Base-by-base conservation (phyloP, 179 eudicot species). In the Amaranthus tricolor region DNA sequence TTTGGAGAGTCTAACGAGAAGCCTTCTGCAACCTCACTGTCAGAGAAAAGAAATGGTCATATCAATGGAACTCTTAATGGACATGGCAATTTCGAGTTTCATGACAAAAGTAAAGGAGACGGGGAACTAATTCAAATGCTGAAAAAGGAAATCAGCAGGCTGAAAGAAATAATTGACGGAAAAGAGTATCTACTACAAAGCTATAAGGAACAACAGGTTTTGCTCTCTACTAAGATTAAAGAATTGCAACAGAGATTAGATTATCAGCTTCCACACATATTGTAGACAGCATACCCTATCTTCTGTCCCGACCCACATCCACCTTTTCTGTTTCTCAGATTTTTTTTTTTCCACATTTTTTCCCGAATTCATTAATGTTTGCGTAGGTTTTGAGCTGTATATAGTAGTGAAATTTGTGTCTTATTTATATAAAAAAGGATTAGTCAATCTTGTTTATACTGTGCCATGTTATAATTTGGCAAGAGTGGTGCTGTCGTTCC, bases 161-260 rank as follows among this genome's bases (percentile, higher is more conserved):
- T 94, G 79, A 94, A 84, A 81, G 97, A 94, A 76, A 85, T 94
- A 76, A 83, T 90, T 24, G 89, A 90, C 62, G 98, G 97, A 54
- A 94, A 92, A 70, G 96, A 95, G 44, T 95, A 84, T 76, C 81
- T 95, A 62, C 72, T 90, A 65, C 91, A 88, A 79, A 90, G 84
- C 80, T 94, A 89, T 88, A 94, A 94, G 89, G 96, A 90, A 83
- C 91, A 94, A 83, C 92, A 90, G 71, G 50, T 82, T 5, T 97
- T 92, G 81, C 89, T 94, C 17, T 88, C 98, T 4, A 51, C 77
- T 76, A 92, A 90, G 90, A 74, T 94, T 75, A 90, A 84, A 80
- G 98, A 94, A 77, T 79, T 94, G 88, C 97, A 94, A 78, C 89
- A 80, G 78, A 90, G 93, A 80, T 77, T 90, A 81, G 98, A 94